These are phyloP conservation scores for Sisymbrium altissimum DNA, from an alignment of 345 rosid species.

Conservation along the genomic window DNA sequence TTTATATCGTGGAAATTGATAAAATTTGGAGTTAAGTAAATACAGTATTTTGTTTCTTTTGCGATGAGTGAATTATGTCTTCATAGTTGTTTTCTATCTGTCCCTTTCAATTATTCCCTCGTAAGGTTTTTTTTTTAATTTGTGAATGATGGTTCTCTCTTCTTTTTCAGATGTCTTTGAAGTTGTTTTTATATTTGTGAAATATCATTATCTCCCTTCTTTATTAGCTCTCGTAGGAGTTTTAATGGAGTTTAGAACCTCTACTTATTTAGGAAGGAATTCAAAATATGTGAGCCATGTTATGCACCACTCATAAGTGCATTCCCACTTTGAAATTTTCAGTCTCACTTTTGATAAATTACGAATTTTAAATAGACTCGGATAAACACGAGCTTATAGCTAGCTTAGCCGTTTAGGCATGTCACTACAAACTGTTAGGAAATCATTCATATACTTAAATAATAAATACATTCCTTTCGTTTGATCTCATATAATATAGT, in stretches of 20 bases:
- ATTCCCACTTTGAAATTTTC: background rate
- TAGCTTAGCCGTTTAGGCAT: constrained; percentile 18
- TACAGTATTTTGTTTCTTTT: background rate
- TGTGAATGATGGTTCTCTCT: constrained; percentile 13
- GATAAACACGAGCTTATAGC: background rate
- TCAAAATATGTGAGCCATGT: constrained; percentile 4
- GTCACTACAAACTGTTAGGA: background rate
- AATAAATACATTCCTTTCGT: background rate
- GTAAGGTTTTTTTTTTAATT: background rate
- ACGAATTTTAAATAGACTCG: background rate
- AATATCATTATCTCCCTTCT: constrained; percentile 6
- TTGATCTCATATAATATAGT: background rate
- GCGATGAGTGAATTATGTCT: background rate
- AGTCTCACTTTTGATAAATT: background rate
- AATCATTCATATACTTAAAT: background rate
- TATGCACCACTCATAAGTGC: constrained; percentile 12
- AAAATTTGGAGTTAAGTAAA: background rate
- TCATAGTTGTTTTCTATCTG: background rate
- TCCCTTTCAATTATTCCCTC: background rate
- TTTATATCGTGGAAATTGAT: background rate
- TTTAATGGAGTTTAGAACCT: constrained; percentile 14
- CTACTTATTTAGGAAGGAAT: background rate
- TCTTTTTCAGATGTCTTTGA: constrained; percentile 2
- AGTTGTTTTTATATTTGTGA: constrained; percentile 2
- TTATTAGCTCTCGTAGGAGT: constrained; percentile 5